Evolutionary conservation across 176 grass and related monocot genomes (phyloP).

Genomic region (Elaeis guineensis): DNA sequence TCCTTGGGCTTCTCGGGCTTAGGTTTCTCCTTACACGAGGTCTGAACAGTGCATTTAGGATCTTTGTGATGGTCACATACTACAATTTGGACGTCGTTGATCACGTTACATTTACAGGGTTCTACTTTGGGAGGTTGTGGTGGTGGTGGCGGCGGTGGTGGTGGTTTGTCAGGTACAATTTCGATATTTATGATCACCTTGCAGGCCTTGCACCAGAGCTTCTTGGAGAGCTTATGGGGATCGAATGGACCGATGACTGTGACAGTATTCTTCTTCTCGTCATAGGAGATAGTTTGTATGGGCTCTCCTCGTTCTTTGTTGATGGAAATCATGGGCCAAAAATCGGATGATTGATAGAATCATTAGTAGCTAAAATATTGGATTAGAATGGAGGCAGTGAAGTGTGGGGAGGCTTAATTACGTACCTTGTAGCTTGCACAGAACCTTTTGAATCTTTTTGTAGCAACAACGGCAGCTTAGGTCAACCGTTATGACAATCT

Average conservation of each 20-base stretch:
- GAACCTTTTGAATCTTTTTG: slow-evolving; percentile 41
- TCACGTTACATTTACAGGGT: slow-evolving; percentile 39
- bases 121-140: too few relatives aligned
- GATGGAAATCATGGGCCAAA: too few relatives aligned
- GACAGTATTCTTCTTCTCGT: slow-evolving; percentile 23
- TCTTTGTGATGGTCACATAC: slow-evolving; percentile 2
- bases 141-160: not conserved
- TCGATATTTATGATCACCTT: slow-evolving; percentile 33
- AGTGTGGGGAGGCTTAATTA: not conserved
- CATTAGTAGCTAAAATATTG: too few relatives aligned
- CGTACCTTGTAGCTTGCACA: slow-evolving; percentile 32
- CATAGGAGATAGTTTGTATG: slow-evolving; percentile 20
- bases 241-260: slow-evolving; percentile 25
- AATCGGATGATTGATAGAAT: not conserved
- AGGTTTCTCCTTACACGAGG: too few relatives aligned
- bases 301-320: slow-evolving; percentile 23
- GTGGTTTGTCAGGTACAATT: not conserved
- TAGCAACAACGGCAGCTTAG: slow-evolving; percentile 35
- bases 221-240: slow-evolving; percentile 16
- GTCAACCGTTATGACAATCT: slow-evolving; percentile 29
- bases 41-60: not conserved
- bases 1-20: not conserved
- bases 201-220: slow-evolving; percentile 37
- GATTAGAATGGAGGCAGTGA: too few relatives aligned
- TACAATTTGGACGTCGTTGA: slow-evolving; percentile 36